Evolutionary conservation across 139 green algal species (phyloP), one percentile per base, ranked within the genome.

Genomic region (Chlamydomonas schloesseri): DNA sequence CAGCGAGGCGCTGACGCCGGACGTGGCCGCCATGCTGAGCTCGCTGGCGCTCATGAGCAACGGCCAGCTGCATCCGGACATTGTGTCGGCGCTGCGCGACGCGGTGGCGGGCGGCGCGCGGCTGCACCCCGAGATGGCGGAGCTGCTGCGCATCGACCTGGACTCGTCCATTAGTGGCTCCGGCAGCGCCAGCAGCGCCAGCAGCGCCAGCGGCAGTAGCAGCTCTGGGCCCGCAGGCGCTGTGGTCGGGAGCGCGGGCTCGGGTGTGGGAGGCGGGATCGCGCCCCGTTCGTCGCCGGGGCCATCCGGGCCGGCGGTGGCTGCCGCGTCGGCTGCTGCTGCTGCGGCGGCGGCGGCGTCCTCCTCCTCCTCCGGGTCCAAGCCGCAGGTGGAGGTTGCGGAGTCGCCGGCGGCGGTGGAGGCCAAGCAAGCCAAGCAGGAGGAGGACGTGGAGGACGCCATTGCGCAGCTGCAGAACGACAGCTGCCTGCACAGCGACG

Each of bases 111-210:
- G 34, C 9, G 81, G 81, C 50, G 81, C 81, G 53, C 60, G 33
- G 81, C 69, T 87, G 34, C 81, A 87, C 50, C 81, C 81, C 26
- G 81, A 87, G 81, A 79, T 87, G 34, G 69, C 53, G 53, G 81
- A 87, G 81, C 81, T 87, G 69, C 81, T 87, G 50, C 68, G 28
- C 33, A 6, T 77, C 15, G 67, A 76, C 64, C 11, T 67, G 23
- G 28, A 23, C 24, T 5, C 60, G 3, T 13, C 42, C 42, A 50
- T 11, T 6, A 15, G n/a, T n/a, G n/a, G n/a, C n/a, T n/a, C 24
- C 60, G 60, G 17, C 60, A 24, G 3, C 60, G 60, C 2, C 18
- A 18, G 29, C 31, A 21, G 10, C 42, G 64, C n/a, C 64, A 47
- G 4, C 75, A 57, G 20, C 57, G n/a, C 9, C 65, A 11, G n/a